Evolutionary conservation across 2,329 filamentous ascomycete species (phyloP).

Genomic region (Diaporthe aspalathi): DNA sequence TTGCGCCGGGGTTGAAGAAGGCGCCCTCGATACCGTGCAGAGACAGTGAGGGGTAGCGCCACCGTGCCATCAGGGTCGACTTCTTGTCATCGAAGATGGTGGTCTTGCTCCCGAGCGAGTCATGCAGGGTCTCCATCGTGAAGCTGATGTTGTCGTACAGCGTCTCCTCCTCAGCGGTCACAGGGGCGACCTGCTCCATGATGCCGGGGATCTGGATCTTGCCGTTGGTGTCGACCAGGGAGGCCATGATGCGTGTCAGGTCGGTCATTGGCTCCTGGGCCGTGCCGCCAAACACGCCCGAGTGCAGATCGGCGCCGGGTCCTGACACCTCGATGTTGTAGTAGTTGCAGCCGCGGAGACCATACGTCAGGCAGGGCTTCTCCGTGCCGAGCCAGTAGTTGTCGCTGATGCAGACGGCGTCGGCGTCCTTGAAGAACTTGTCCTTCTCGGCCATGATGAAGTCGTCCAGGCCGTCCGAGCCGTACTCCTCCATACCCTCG

Average conservation of each 20-base stretch:
- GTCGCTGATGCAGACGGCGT: slow-evolving; percentile 97
- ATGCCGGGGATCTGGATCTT: slow-evolving; percentile 96
- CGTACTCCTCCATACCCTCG: slow-evolving; percentile 99
- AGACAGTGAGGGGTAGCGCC: slow-evolving; percentile 94
- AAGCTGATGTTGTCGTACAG: slow-evolving; percentile 94
- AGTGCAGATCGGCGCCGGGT: slow-evolving; percentile 93
- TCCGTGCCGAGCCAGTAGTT: slow-evolving; percentile 99
- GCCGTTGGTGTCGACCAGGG: slow-evolving; percentile 88
- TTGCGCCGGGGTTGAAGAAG: slow-evolving; percentile 91
- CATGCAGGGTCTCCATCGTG: slow-evolving; percentile 94
- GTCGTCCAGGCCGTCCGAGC: slow-evolving; percentile 94
- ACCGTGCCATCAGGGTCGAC: slow-evolving; percentile 91
- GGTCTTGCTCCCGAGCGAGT: slow-evolving; percentile 90
- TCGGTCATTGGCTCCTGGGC: slow-evolving; percentile 99
- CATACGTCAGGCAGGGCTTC: slow-evolving; percentile 98
- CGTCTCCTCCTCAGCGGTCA: slow-evolving; percentile 85
- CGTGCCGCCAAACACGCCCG: slow-evolving; percentile 95
- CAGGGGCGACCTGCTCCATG: slow-evolving; percentile 88
- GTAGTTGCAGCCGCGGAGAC: slow-evolving; percentile 97
- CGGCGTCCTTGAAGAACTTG: slow-evolving; percentile 93
- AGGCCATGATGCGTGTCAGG: slow-evolving; percentile 82
- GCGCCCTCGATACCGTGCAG: slow-evolving; percentile 96
- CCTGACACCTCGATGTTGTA: slow-evolving; percentile 93
- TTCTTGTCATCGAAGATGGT: slow-evolving; percentile 91
- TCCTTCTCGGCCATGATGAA: slow-evolving; percentile 92